phyloP scores from a whole-genome alignment of 495 filamentous ascomycete genomes.

The Penicillium silybi region DNA sequence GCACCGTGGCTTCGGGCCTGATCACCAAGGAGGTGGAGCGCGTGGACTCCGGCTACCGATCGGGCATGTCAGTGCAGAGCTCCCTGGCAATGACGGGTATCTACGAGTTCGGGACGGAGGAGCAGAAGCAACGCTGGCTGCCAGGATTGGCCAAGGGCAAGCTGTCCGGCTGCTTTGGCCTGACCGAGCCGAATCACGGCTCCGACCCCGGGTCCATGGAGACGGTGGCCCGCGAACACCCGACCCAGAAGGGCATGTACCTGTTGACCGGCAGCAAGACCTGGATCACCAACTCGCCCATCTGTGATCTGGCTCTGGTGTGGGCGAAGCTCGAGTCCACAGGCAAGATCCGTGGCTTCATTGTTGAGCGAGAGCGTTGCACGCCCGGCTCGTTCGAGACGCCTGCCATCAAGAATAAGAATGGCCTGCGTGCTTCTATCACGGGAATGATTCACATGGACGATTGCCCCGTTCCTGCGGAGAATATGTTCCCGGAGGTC shows the following conservation, averaged over 20 bases:
- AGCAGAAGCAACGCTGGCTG: slow-evolving; percentile 86
- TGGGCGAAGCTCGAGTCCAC: slow-evolving; percentile 92
- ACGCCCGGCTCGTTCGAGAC: slow-evolving; percentile 88
- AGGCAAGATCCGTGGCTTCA: slow-evolving; percentile 92
- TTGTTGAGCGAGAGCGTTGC: slow-evolving; percentile 77
- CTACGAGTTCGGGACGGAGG: slow-evolving; percentile 82
- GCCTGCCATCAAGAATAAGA: slow-evolving; percentile 92
- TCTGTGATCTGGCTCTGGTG: slow-evolving; percentile 83
- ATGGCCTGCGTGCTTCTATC: slow-evolving; percentile 83
- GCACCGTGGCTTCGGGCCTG: slow-evolving; percentile 83
- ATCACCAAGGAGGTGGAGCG: slow-evolving; percentile 96
- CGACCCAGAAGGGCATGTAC: slow-evolving; percentile 80
- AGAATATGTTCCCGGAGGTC: slow-evolving; percentile 91
- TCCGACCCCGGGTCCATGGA: slow-evolving; percentile 97
- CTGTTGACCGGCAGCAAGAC: slow-evolving; percentile 85
- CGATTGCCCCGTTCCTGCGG: slow-evolving; percentile 78
- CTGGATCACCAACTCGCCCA: slow-evolving; percentile 98
- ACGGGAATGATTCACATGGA: slow-evolving; percentile 98
- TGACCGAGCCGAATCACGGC: slow-evolving; percentile 97
- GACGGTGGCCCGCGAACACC: slow-evolving; percentile 78
- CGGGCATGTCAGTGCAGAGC: slow-evolving; percentile 93
- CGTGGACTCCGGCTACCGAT: slow-evolving; percentile 92
- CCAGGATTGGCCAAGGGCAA: slow-evolving; percentile 83
- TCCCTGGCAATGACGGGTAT: slow-evolving; percentile 97
- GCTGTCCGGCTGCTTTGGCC: slow-evolving; percentile 83